These are phyloP conservation scores for Botrytis deweyae DNA, from an alignment of 2,329 filamentous ascomycete genomes.

Conservation along the genomic window DNA sequence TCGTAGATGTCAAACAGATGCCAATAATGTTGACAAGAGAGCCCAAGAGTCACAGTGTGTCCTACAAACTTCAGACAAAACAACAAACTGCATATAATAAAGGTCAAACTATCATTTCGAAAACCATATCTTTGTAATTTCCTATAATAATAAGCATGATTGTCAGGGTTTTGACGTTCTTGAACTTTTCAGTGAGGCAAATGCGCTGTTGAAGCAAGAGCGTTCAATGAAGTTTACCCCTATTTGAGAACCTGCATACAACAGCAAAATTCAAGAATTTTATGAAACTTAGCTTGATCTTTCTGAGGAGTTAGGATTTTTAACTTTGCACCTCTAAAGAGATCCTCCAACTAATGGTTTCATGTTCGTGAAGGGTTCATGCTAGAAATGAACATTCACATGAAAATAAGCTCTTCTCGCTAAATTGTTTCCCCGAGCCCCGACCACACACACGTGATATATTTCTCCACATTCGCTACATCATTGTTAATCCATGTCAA, in stretches of 20 bases:
- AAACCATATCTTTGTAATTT: background rate
- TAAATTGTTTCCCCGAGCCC: background rate
- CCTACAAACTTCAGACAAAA: background rate
- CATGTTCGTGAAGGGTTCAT: background rate
- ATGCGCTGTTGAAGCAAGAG: background rate
- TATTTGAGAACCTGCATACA: background rate
- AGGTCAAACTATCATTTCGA: background rate
- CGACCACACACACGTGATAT: background rate
- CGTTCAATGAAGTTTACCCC: background rate
- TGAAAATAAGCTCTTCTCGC: background rate
- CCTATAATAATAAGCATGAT: background rate
- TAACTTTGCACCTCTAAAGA: background rate
- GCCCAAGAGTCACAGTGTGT: background rate
- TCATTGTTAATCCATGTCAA: background rate
- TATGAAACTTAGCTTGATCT: too few relatives aligned
- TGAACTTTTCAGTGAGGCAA: background rate
- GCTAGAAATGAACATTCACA: background rate
- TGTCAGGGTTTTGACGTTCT: background rate
- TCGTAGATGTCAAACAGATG: background rate
- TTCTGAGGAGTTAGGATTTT: too few relatives aligned
- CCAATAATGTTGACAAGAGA: background rate
- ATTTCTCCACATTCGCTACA: constrained; percentile 7
- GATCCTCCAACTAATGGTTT: background rate
- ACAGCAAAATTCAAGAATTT: background rate
- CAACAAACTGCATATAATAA: background rate